phyloP scores from a whole-genome alignment of 23 red algal genomes.

The Chondrus crispus region DNA sequence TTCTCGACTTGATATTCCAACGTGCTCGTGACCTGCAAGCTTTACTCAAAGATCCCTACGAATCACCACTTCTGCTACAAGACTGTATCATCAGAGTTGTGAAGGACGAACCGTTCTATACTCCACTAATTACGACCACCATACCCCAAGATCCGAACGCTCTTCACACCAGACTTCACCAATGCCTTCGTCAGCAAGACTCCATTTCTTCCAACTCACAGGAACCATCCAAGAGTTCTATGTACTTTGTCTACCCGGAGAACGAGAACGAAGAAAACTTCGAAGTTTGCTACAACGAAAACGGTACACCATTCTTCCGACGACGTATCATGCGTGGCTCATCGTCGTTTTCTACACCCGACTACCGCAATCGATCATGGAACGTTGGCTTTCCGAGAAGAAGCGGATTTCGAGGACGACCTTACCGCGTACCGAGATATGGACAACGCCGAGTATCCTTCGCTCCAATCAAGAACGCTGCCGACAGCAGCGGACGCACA shows the following conservation, averaged over 20 bases:
- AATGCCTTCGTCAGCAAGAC: neutral
- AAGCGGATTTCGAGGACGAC: too few relatives aligned
- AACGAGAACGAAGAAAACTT: neutral
- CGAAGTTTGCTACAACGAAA: slow-evolving; percentile 6
- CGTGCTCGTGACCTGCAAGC: neutral
- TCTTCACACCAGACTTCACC: neutral
- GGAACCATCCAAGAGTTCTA: neutral
- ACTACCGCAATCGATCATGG: neutral
- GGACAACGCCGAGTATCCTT: too few relatives aligned
- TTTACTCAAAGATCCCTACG: neutral
- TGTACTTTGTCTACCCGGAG: neutral
- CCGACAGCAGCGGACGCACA: neutral
- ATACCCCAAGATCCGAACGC: neutral
- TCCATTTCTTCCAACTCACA: neutral
- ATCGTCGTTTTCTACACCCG: neutral
- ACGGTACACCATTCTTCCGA: neutral
- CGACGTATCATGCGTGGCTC: neutral
- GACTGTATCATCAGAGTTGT: neutral
- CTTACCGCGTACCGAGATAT: too few relatives aligned
- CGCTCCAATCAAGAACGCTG: neutral
- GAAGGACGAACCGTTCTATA: neutral
- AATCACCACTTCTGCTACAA: neutral
- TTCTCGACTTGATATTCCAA: neutral
- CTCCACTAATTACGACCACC: slow-evolving; percentile 1
- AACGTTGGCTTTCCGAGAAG: too few relatives aligned